These are phyloP conservation scores for Raphanus sativus DNA, from an alignment of 345 rosid species.

Conservation along the genomic window DNA sequence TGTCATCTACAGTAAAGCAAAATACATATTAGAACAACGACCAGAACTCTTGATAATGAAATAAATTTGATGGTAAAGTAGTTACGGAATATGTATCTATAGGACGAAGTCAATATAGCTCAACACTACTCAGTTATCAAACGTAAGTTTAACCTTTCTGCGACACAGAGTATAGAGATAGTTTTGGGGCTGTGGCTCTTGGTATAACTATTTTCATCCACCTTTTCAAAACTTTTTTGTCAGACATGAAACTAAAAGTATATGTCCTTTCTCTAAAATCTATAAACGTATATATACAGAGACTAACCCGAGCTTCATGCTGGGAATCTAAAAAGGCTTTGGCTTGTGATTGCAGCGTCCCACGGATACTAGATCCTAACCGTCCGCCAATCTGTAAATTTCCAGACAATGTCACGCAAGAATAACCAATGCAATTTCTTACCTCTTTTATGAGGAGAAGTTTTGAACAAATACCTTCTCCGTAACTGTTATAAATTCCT, in stretches of 20 bases:
- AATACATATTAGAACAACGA: constrained; percentile 15
- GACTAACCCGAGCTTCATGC: constrained; percentile 93
- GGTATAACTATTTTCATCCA: constrained; percentile 11
- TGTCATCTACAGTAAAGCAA: constrained; percentile 58
- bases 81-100: constrained; percentile 6
- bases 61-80: constrained; percentile 1
- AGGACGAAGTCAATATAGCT: constrained; percentile 6
- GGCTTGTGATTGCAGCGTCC: constrained; percentile 95
- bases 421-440: constrained; percentile 26
- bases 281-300: constrained; percentile 4
- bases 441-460: constrained; percentile 10
- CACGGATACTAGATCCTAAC: constrained; percentile 95
- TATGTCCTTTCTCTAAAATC: constrained; percentile 7
- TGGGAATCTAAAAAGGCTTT: constrained; percentile 89
- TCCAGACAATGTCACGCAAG: constrained; percentile 32
- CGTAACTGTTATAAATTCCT: constrained; percentile 81
- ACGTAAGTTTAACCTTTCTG: not conserved
- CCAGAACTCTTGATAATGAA: not conserved
- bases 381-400: constrained; percentile 89
- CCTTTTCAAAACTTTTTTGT: not conserved
- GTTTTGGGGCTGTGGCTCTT: constrained; percentile 10
- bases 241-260: constrained; percentile 7
- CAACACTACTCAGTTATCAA: constrained; percentile 6
- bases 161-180: constrained; percentile 3
- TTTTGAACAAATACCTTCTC: constrained; percentile 67